phyloP scores from a whole-genome alignment of 2,329 filamentous ascomycete genomes.

The Neofusicoccum sp. region DNA sequence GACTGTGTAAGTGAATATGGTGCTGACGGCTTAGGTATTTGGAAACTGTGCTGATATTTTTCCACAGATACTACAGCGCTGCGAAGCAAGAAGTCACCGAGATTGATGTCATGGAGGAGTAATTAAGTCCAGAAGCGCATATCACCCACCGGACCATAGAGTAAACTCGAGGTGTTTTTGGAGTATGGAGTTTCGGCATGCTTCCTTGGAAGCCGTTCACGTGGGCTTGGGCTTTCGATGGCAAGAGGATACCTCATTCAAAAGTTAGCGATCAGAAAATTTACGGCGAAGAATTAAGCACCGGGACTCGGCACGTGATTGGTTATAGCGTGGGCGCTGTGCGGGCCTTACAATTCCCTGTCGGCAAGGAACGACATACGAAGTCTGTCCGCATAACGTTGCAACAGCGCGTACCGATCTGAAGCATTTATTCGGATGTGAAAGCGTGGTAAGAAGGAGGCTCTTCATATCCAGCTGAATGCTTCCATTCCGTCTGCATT shows the following conservation, averaged over 20 bases:
- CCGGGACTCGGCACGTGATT: too few relatives aligned
- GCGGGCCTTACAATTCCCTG: too few relatives aligned
- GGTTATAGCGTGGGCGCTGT: too few relatives aligned
- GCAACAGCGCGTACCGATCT: too few relatives aligned
- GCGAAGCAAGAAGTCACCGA: constrained; percentile 60
- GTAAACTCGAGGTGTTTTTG: constrained; percentile 2
- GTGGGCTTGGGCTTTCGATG: neutral
- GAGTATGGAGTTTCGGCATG: constrained; percentile 8
- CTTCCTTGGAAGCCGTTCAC: neutral
- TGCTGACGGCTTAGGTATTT: constrained; percentile 52
- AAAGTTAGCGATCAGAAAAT: neutral
- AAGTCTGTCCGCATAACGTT: too few relatives aligned
- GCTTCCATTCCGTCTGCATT: too few relatives aligned
- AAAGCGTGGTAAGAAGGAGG: neutral
- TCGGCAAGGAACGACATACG: too few relatives aligned
- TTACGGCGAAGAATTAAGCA: too few relatives aligned
- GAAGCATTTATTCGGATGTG: neutral
- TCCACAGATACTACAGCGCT: constrained; percentile 60
- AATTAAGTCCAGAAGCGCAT: constrained; percentile 17
- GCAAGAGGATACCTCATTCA: neutral
- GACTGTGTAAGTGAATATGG: constrained; percentile 58
- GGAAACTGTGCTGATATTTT: constrained; percentile 20
- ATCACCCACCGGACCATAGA: neutral
- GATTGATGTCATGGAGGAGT: constrained; percentile 49
- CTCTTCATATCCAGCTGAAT: neutral